phyloP scores from a whole-genome alignment of 257 asterid species.

The Primulina eburnea region DNA sequence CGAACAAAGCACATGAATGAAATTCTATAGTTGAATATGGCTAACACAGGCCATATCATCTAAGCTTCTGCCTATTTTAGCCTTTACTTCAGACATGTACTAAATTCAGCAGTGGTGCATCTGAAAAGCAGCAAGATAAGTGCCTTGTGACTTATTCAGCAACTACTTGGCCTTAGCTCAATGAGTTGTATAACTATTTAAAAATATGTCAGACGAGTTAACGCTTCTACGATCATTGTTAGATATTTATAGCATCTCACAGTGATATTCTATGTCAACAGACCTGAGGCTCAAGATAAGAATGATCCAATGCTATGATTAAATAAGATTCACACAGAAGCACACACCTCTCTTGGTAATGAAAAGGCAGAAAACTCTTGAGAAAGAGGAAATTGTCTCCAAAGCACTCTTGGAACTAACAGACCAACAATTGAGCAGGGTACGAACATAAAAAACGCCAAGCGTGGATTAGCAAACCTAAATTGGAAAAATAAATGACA shows the following conservation, averaged over 20 bases:
- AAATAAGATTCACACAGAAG: constrained; percentile 21
- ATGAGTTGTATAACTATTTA: constrained; percentile 18
- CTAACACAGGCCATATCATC: constrained; percentile 13
- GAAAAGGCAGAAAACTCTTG: constrained; percentile 49
- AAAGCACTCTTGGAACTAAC: constrained; percentile 63
- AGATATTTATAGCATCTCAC: constrained; percentile 14
- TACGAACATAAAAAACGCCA: constrained; percentile 84
- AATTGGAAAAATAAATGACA: constrained; percentile 23
- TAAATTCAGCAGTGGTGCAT: not conserved
- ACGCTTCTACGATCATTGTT: not conserved
- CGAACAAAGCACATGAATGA: constrained; percentile 15
- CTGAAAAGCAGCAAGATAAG: constrained; percentile 12
- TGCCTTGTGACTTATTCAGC: constrained; percentile 14
- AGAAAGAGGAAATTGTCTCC: constrained; percentile 68
- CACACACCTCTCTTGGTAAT: constrained; percentile 60
- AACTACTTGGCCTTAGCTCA: constrained; percentile 22
- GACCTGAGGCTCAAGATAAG: not conserved
- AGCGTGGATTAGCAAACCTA: constrained; percentile 78
- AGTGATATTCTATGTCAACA: constrained; percentile 11
- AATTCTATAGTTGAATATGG: constrained; percentile 11
- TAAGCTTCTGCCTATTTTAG: constrained; percentile 5
- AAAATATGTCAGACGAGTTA: not conserved
- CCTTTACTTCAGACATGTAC: constrained; percentile 1
- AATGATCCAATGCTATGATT: constrained; percentile 3
- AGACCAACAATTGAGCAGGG: constrained; percentile 89